phyloP scores from a whole-genome alignment of 805 yeast genomes.

The Candida endomychidarum region DNA sequence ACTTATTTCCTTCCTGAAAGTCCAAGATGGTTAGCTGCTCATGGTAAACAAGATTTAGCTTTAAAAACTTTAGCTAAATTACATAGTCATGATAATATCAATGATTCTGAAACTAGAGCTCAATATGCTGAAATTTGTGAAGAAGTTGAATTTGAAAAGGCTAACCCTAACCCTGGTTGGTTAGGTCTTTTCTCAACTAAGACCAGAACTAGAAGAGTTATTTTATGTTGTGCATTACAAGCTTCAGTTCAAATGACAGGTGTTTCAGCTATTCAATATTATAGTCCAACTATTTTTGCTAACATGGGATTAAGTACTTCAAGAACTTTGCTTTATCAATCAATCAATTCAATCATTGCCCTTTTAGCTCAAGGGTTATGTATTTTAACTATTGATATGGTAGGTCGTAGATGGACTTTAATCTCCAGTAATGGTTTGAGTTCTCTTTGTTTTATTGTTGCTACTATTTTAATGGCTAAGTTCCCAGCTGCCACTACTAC shows the following conservation, averaged over 20 bases:
- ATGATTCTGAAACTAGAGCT: conserved; percentile 16
- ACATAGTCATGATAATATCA: conserved; percentile 17
- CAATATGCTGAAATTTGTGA: conserved; percentile 18
- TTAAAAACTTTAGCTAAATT: conserved; percentile 35
- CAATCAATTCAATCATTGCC: conserved; percentile 34
- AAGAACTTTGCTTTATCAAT: conserved; percentile 26
- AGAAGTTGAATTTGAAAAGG: conserved; percentile 17
- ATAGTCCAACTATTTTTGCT: conserved; percentile 32
- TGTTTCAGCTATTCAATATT: conserved; percentile 35
- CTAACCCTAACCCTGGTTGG: conserved; percentile 14
- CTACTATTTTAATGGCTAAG: conserved; percentile 20
- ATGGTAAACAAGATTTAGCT: conserved; percentile 54
- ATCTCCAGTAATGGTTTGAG: conserved; percentile 30
- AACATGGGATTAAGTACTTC: conserved; percentile 26
- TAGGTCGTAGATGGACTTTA: conserved; percentile 40
- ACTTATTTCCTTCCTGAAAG: conserved; percentile 50
- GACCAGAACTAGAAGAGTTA: conserved; percentile 23
- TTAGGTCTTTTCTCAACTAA: conserved; percentile 18
- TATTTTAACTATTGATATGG: conserved; percentile 33
- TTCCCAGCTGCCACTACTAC: conserved; percentile 19
- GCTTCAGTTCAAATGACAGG: conserved; percentile 31
- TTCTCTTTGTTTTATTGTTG: conserved; percentile 29
- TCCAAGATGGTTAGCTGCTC: conserved; percentile 54
- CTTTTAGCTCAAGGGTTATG: conserved; percentile 35
- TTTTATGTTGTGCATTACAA: conserved; percentile 21